Evolutionary conservation across 768 basidiomycete species (phyloP), one percentile per base, ranked within the genome.

Genomic region (Termitomyces sp.): DNA sequence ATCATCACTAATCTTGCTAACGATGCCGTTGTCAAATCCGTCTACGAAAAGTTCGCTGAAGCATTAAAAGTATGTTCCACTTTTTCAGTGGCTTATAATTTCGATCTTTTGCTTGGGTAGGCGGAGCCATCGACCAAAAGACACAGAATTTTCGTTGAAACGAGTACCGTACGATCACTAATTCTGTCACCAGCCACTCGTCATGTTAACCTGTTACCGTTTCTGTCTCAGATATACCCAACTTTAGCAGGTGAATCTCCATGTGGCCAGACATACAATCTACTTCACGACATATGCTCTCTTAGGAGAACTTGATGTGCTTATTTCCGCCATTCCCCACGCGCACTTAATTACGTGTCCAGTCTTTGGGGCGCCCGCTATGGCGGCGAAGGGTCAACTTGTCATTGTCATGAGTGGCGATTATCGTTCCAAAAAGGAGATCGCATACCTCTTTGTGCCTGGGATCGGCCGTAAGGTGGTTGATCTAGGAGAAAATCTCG

Each of bases 401-500:
- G 66, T 95, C 42, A 77, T 93, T 47, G 81, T 87, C 49, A 88
- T 96, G 83, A 86, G 87, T 9, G 94, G 94, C 5, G 88, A 94
- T 69, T 86, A 88, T 62, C 73, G 74, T n/a, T 87, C 89, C 47
- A 96, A 94, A 80, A 89, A 92, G 69, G 84, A 89, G 68, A 83
- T 89, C 8, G 86, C 86, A 1, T 83, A 91, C 68, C 77, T 89
- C n/a, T 79, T 93, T 34, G 86, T 94, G 0, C 94, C 94, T 14
- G 83, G 87, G 5, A 81, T 94, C 50, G 94, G 87, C 20, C 79
- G 83, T 63, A 94, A 91, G 70, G 84, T 87, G 36, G 73, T 88
- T 25, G 94, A 96, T 71, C 80, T 96, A 11, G 94, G 94, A 31
- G 87, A 83, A 31, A 93, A 96, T 71, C 79, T 95, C 37, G 91